Evolutionary conservation across 2,329 filamentous ascomycete species (phyloP).

Genomic region (Alternaria angustiovoidea): DNA sequence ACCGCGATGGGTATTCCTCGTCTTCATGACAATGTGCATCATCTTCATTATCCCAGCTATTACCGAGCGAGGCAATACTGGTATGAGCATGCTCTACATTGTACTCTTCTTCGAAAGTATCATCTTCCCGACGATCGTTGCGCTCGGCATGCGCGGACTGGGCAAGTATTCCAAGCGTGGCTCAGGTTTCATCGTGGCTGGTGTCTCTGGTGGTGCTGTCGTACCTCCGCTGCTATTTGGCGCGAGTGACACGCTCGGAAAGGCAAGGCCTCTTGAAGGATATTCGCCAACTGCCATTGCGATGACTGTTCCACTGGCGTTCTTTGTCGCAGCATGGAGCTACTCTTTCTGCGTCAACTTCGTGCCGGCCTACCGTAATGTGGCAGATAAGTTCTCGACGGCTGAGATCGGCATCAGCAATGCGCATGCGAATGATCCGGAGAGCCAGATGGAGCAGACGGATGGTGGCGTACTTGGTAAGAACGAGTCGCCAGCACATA

Average conservation of each 20-base stretch:
- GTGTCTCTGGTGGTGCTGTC: slow-evolving; percentile 74
- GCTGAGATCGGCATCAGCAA: slow-evolving; percentile 56
- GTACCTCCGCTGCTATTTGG: slow-evolving; percentile 76
- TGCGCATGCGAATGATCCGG: slow-evolving; percentile 45
- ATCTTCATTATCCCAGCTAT: slow-evolving; percentile 65
- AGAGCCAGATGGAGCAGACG: slow-evolving; percentile 20
- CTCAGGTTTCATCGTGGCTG: slow-evolving; percentile 74
- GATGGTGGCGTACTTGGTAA: slow-evolving; percentile 17
- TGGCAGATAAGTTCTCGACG: slow-evolving; percentile 65
- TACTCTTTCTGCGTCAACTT: slow-evolving; percentile 67
- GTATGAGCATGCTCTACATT: slow-evolving; percentile 70
- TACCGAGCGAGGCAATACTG: slow-evolving; percentile 59
- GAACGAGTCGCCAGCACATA: slow-evolving; percentile 21
- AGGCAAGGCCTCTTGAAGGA: slow-evolving; percentile 22
- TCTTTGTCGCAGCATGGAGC: slow-evolving; percentile 57
- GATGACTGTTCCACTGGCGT: slow-evolving; percentile 71
- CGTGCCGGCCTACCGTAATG: slow-evolving; percentile 67
- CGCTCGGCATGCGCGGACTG: slow-evolving; percentile 77
- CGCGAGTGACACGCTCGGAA: slow-evolving; percentile 69
- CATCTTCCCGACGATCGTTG: slow-evolving; percentile 82
- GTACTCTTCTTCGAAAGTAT: slow-evolving; percentile 85
- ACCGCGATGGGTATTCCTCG: slow-evolving; percentile 74
- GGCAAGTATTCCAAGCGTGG: slow-evolving; percentile 81
- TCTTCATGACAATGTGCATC: slow-evolving; percentile 66
- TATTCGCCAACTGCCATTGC: slow-evolving; percentile 62